Evolutionary conservation across 2,329 filamentous ascomycete genomes (phyloP), one percentile per base, ranked within the genome.

Genomic region (Thielaviopsis euricoi): DNA sequence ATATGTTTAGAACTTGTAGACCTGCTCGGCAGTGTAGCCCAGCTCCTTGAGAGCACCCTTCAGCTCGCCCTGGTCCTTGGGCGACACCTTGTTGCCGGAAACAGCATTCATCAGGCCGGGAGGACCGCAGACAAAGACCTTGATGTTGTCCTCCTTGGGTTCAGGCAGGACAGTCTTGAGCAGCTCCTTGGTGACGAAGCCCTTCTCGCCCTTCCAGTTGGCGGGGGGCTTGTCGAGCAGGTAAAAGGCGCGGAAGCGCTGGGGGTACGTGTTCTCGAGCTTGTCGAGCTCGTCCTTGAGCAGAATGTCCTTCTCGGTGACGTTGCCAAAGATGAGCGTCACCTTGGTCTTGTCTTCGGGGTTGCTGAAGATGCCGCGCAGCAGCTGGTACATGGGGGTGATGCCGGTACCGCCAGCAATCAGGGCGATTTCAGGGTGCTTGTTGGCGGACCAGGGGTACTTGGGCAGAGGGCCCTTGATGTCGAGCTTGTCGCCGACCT

Each of bases 311-410:
- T 91, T 81, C 75, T 97, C 88, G 25, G 75, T 76, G 61, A 96
- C 74, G 75, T 97, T 98, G 64, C 89, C 93, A 68, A 91, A 96
- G 43, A 98, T 80, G 33, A 98, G 82, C 6, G 91, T 97, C 49
- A 98, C 89, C 77, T 95, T 95, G 66, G 93, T 98, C 81, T 93
- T 90, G 76, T 98, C 93, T 50, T 87, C 81, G 61, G 91, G 89
- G 80, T 96, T 95, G 73, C 85, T 88, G 83, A 97, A 95, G 74
- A 98, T 95, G 68, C 84, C 80, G 62, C 88, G 88, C 63, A 82
- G 77, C 52, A 98, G 83, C 77, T 98, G 93, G 78, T 87, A 97
- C 91, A 97, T 96, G 64, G 93, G 93, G 12, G 93, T 93, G 71
- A 98, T 95, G 61, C 93, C 93, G 7, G 93, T 96, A 63, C 93